These are phyloP conservation scores for Paraphoma sp. DNA, from an alignment of 2,329 filamentous ascomycete genomes.

Conservation along the genomic window DNA sequence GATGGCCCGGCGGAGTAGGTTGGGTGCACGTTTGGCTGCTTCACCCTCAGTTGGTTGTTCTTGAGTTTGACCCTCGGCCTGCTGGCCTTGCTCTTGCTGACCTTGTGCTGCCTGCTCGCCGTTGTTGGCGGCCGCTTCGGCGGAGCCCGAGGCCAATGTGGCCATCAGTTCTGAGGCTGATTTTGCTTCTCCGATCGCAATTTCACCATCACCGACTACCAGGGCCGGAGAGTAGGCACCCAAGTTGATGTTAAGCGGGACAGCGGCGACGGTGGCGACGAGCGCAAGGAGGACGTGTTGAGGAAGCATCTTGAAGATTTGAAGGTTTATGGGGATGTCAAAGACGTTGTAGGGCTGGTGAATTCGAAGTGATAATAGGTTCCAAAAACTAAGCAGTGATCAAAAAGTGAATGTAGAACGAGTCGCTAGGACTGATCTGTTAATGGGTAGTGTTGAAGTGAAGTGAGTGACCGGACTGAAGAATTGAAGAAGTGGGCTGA, in stretches of 20 bases:
- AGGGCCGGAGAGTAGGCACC: constrained; percentile 60
- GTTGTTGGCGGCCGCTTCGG: constrained; percentile 34
- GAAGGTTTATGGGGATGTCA: constrained; percentile 14
- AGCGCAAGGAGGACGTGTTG: constrained; percentile 46
- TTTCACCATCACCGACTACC: constrained; percentile 63
- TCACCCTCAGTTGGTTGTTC: constrained; percentile 32
- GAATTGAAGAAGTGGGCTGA: constrained; percentile 34
- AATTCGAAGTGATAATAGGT: constrained; percentile 14
- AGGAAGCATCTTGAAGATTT: constrained; percentile 45
- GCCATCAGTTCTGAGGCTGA: constrained; percentile 53
- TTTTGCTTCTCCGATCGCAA: constrained; percentile 54
- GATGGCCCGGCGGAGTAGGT: constrained; percentile 34
- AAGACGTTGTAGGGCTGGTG: not conserved
- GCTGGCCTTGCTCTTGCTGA: constrained; percentile 24
- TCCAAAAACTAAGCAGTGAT: constrained; percentile 24
- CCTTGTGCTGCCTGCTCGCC: constrained; percentile 22
- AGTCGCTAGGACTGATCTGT: constrained; percentile 38
- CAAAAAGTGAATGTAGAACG: constrained; percentile 20
- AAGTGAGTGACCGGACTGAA: constrained; percentile 49
- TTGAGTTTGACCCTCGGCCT: constrained; percentile 21
- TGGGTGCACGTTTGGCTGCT: constrained; percentile 34
- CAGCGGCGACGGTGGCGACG: constrained; percentile 45
- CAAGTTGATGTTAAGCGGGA: constrained; percentile 61
- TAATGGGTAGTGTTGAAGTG: constrained; percentile 39
- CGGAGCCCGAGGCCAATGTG: constrained; percentile 53